Evolutionary conservation across 148 eudicot species (phyloP).

Genomic region (Silene latifolia): DNA sequence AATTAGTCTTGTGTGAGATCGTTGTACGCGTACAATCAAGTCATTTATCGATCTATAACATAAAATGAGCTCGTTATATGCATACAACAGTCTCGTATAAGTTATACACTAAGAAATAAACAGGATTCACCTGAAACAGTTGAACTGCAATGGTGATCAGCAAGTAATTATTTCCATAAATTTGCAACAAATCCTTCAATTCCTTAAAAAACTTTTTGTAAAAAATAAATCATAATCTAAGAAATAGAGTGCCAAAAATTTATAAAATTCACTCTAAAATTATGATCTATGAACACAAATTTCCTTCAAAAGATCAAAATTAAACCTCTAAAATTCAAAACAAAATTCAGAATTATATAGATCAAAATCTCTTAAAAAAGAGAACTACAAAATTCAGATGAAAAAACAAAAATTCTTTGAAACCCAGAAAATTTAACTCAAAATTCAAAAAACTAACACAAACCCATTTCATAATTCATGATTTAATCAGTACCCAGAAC

Average conservation of each 20-base stretch:
- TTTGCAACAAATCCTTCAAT: slow-evolving; percentile 1
- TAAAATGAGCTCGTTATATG: neutral
- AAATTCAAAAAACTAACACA: slow-evolving; percentile 1
- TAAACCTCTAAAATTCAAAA: neutral
- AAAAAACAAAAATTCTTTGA: neutral
- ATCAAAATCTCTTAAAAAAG: slow-evolving; percentile 10
- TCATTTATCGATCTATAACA: neutral
- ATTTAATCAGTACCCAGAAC: slow-evolving; percentile 9
- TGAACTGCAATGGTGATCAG: slow-evolving; percentile 20
- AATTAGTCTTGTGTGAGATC: neutral
- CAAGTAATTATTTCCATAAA: slow-evolving; percentile 7
- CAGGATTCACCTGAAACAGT: slow-evolving; percentile 26
- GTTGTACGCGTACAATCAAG: neutral
- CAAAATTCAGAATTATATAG: slow-evolving; percentile 12
- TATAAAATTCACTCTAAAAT: slow-evolving; percentile 10
- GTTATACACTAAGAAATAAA: neutral
- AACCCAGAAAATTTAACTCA: neutral
- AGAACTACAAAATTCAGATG: neutral
- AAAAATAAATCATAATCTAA: neutral
- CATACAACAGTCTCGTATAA: neutral
- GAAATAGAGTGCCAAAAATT: neutral
- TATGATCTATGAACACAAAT: neutral
- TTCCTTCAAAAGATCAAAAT: neutral
- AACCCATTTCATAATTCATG: slow-evolving; percentile 12
- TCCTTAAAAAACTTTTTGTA: neutral